phyloP scores from a whole-genome alignment of 805 yeast genomes.

The Debaryomyces maramus region DNA sequence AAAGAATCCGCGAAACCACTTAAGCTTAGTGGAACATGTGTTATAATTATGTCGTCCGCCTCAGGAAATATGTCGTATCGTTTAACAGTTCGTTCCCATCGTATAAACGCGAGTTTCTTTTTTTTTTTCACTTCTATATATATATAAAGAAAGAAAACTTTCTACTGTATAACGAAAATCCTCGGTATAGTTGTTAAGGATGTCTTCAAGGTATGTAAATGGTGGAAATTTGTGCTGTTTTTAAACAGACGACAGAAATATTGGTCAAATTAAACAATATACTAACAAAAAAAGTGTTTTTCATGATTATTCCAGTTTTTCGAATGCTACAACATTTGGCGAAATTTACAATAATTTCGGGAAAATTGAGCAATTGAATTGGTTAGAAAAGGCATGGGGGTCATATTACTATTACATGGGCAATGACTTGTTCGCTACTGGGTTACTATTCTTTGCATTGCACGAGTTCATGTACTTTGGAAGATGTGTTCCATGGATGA shows the following conservation, averaged over 20 bases:
- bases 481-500: constrained; percentile 58
- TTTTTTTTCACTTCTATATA: constrained; percentile 3
- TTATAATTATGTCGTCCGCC: too few relatives aligned
- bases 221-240: background rate
- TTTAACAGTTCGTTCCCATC: constrained; percentile 8
- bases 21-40: too few relatives aligned
- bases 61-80: background rate
- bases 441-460: constrained; percentile 51
- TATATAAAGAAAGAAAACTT: background rate
- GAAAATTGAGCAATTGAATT: constrained; percentile 28
- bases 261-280: background rate
- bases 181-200: background rate
- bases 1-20: too few relatives aligned
- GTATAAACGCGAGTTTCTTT: constrained; percentile 6
- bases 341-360: constrained; percentile 31
- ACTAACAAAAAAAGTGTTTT: constrained; percentile 21
- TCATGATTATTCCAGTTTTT: constrained; percentile 34
- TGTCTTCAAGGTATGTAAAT: background rate
- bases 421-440: constrained; percentile 59
- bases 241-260: background rate
- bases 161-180: background rate
- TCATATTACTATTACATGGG: constrained; percentile 55
- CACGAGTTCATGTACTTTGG: constrained; percentile 61
- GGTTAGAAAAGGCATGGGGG: constrained; percentile 53
- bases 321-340: constrained; percentile 29